A percentile compares a stretch with the other conserved stretches of the same genome.
phyloP scores from a whole-genome alignment of 768 basidiomycete species.

The Pisolithus tinctorius region DNA sequence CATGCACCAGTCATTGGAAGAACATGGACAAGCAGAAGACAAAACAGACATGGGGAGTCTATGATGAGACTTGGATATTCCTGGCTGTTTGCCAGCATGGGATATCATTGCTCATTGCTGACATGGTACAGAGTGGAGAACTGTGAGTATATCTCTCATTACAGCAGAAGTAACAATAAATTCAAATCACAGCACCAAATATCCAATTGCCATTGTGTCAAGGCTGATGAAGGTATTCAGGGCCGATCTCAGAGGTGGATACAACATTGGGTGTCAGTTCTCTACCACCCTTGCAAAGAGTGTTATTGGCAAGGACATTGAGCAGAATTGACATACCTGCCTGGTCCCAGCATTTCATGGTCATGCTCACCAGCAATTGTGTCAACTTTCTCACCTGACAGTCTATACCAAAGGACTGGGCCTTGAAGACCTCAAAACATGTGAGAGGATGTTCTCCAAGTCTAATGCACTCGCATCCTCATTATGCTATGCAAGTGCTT shows the following conservation, averaged over 20 bases:
- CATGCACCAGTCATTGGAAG: neutral
- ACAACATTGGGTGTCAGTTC: conserved; percentile 18
- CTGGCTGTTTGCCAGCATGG: conserved; percentile 29
- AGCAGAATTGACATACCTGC: neutral
- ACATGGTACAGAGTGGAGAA: conserved; percentile 18
- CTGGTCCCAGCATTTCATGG: conserved; percentile 15
- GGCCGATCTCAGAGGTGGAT: conserved; percentile 7
- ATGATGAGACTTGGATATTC: conserved; percentile 34
- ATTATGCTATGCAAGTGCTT: conserved; percentile 8
- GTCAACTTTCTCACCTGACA: conserved; percentile 9
- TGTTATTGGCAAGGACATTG: neutral
- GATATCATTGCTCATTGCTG: conserved; percentile 18
- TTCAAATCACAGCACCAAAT: conserved; percentile 13
- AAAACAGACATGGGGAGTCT: conserved; percentile 27
- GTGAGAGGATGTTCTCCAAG: conserved; percentile 13
- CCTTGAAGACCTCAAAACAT: conserved; percentile 13
- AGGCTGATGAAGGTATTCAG: conserved; percentile 7
- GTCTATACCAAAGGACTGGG: no score
- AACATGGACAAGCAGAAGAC: neutral
- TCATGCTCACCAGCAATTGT: neutral
- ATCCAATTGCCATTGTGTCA: conserved; percentile 8
- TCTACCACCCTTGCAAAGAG: conserved; percentile 9
- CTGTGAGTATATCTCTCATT: neutral
- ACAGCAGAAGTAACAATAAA: no score
- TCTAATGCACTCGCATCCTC: conserved; percentile 9